Conservation (phyloP, 352 stramenopile species). For the Phytophthora tubulina region DNA sequence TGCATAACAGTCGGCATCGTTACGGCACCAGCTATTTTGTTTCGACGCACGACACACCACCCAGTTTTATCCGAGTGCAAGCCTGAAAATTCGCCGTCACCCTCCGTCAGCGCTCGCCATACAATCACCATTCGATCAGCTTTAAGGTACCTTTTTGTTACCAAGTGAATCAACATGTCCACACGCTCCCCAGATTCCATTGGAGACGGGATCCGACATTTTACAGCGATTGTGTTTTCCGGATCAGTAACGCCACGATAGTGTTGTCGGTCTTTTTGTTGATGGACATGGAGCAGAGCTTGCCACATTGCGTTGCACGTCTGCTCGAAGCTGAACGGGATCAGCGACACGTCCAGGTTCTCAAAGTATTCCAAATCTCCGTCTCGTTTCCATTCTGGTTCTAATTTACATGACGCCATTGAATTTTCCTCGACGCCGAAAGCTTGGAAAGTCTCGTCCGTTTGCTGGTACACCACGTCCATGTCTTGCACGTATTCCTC, state of each 20-base stretch:
- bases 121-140: conserved; percentile 54
- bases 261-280: conserved; percentile 6
- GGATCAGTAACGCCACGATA: conserved; percentile 24
- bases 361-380: conserved; percentile 31
- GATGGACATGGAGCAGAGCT: conserved; percentile 21
- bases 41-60: conserved; percentile 48
- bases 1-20: conserved; percentile 15
- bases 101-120: conserved; percentile 54
- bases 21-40: background rate
- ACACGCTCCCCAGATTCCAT: conserved; percentile 3
- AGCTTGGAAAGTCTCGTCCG: conserved; percentile 21
- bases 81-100: conserved; percentile 36
- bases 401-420: conserved; percentile 2
- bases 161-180: conserved; percentile 27
- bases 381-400: conserved; percentile 11
- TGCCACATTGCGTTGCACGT: conserved; percentile 27
- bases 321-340: conserved; percentile 24
- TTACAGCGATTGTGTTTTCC: conserved; percentile 45
- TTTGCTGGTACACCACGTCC: conserved; percentile 28
- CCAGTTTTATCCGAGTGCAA: conserved; percentile 67
- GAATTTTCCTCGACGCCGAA: conserved; percentile 5
- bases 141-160: conserved; percentile 50
- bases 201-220: conserved; percentile 18
- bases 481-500: conserved; percentile 36
- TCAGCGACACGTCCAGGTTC: conserved; percentile 26